phyloP scores from a whole-genome alignment of 2,329 filamentous ascomycete species.

The Claviceps cyperi region DNA sequence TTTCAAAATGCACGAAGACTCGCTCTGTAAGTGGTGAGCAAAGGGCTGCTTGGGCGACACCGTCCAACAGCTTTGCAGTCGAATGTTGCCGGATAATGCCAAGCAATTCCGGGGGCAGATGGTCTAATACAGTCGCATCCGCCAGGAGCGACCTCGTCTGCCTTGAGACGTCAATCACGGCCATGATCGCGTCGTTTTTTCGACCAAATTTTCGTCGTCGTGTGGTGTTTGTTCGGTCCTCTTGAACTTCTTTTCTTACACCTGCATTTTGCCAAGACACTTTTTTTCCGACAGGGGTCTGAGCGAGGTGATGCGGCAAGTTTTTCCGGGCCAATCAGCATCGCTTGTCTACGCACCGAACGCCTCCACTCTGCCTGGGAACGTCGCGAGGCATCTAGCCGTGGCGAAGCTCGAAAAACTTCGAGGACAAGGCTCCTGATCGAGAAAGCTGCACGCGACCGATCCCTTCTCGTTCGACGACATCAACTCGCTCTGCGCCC shows the following conservation, averaged over 20 bases:
- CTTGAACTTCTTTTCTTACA: background rate
- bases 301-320: constrained; percentile 18
- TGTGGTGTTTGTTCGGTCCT: constrained; percentile 10
- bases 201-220: constrained; percentile 13
- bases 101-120: constrained; percentile 57
- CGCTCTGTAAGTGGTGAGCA: constrained; percentile 54
- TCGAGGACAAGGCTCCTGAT: constrained; percentile 16
- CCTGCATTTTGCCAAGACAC: constrained; percentile 5
- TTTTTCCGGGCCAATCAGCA: constrained; percentile 24
- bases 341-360: background rate
- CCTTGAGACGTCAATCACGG: constrained; percentile 37
- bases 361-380: background rate
- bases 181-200: constrained; percentile 30
- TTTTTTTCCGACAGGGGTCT: constrained; percentile 19
- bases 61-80: constrained; percentile 54
- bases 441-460: constrained; percentile 10
- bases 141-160: constrained; percentile 41
- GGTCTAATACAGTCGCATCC: constrained; percentile 37
- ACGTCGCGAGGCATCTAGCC: background rate
- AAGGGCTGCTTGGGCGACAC: constrained; percentile 55
- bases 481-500: constrained; percentile 8
- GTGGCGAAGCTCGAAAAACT: constrained; percentile 27
- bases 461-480: constrained; percentile 1
- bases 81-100: constrained; percentile 49
- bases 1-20: constrained; percentile 61